Conservation (phyloP, 305 asterid genomes). For the Plantago coronopus region DNA sequence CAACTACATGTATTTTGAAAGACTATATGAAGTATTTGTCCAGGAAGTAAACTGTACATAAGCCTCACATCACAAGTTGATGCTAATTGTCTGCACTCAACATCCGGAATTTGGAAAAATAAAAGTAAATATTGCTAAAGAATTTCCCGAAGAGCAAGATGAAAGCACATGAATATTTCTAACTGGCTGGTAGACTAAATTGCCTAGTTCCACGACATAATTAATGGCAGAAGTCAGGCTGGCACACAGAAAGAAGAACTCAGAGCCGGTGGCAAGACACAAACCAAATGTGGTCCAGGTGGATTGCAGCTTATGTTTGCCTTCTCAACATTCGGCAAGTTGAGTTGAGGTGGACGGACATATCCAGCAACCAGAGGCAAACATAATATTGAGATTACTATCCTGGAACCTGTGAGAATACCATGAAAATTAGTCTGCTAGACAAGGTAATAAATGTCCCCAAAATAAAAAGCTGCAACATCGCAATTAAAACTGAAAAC, state of each 20-base stretch:
- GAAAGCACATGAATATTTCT: constrained; percentile 10
- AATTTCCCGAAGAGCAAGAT: constrained; percentile 24
- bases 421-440: not conserved
- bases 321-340: constrained; percentile 65
- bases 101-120: not conserved
- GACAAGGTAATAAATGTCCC: not conserved
- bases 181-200: constrained; percentile 4
- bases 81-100: constrained; percentile 11
- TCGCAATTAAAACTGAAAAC: not conserved
- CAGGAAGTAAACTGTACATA: constrained; percentile 29
- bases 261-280: constrained; percentile 88
- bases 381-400: constrained; percentile 68
- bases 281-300: constrained; percentile 88
- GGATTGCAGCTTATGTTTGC: constrained; percentile 88
- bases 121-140: constrained; percentile 28
- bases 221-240: constrained; percentile 34
- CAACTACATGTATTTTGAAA: no score
- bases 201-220: constrained; percentile 18
- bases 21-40: no score
- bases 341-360: constrained; percentile 84
- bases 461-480: not conserved
- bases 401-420: constrained; percentile 65
- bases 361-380: constrained; percentile 95
- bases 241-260: constrained; percentile 93
- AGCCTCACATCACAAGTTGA: constrained; percentile 22